Conservation (phyloP, 768 basidiomycete genomes). For the Coprinellus micaceus region DNA sequence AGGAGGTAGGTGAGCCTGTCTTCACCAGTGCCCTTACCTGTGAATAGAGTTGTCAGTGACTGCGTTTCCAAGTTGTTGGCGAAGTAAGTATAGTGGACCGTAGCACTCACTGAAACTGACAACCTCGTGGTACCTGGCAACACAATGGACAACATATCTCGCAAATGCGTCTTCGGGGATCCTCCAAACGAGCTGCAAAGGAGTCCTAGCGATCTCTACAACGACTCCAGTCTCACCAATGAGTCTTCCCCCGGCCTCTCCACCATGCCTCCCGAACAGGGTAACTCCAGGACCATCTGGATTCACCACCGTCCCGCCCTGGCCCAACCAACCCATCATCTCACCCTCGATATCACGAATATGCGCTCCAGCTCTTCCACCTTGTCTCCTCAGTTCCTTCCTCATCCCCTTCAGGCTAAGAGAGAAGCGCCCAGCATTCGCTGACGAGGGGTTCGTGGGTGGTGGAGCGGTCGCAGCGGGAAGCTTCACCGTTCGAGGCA, state of each 20-base stretch:
- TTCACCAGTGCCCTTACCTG: constrained; percentile 58
- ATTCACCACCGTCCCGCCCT: constrained; percentile 50
- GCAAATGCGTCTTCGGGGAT: constrained; percentile 69
- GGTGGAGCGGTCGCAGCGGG: constrained; percentile 42
- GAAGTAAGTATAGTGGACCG: neutral
- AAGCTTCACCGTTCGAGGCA: constrained; percentile 56
- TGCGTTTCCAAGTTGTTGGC: neutral
- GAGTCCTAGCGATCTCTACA: constrained; percentile 62
- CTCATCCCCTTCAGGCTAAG: constrained; percentile 75
- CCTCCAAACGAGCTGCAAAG: constrained; percentile 70
- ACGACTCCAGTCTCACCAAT: constrained; percentile 54
- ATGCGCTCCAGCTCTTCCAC: constrained; percentile 56
- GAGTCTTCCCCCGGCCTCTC: constrained; percentile 32
- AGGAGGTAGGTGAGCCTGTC: constrained; percentile 74
- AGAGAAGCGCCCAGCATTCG: constrained; percentile 73
- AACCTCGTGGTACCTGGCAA: constrained; percentile 73
- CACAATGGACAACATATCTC: constrained; percentile 79
- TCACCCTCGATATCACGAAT: constrained; percentile 67
- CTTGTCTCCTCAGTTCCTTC: constrained; percentile 57
- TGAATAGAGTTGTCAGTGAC: neutral
- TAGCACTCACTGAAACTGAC: constrained; percentile 74
- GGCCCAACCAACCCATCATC: constrained; percentile 58
- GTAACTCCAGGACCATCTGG: constrained; percentile 34
- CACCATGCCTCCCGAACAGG: too few relatives aligned
- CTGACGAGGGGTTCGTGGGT: constrained; percentile 44